Evolutionary conservation across 768 basidiomycete genomes (phyloP).

Genomic region (Boletus reticuloceps): DNA sequence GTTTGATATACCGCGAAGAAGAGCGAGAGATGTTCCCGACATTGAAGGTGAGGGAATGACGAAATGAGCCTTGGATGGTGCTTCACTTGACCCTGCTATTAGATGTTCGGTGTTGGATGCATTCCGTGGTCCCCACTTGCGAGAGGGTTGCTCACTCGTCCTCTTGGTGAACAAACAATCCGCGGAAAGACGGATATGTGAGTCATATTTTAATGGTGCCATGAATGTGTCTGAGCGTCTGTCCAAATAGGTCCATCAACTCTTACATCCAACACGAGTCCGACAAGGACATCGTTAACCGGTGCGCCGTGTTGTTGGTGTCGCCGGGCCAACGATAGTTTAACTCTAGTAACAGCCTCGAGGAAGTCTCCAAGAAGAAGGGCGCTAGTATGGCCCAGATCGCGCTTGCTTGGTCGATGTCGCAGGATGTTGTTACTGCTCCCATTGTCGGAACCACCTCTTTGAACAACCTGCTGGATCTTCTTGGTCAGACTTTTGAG

Average conservation of each 20-base stretch:
- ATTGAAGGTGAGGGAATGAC: not conserved
- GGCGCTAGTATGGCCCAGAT: too few relatives aligned
- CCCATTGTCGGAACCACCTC: slow-evolving; percentile 10
- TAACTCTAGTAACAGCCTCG: not conserved
- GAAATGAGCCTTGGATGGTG: not conserved
- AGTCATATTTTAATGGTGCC: not conserved
- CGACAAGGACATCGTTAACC: slow-evolving; percentile 7
- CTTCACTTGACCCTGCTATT: not conserved
- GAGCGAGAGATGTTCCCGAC: too few relatives aligned
- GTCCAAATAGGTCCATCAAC: not conserved
- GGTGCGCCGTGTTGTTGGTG: not conserved
- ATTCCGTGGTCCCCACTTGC: too few relatives aligned
- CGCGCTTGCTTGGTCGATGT: not conserved
- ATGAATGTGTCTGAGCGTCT: not conserved
- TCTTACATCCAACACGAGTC: slow-evolving; percentile 10
- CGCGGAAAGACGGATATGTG: too few relatives aligned
- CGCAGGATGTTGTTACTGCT: slow-evolving; percentile 4
- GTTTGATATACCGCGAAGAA: too few relatives aligned
- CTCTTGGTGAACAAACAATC: too few relatives aligned
- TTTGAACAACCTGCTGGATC: slow-evolving; percentile 6
- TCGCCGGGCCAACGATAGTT: not conserved
- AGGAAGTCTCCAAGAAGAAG: slow-evolving; percentile 3
- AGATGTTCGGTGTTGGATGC: too few relatives aligned
- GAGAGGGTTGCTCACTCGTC: too few relatives aligned
- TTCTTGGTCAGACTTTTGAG: slow-evolving; percentile 1